Base-by-base conservation (phyloP, 2,329 filamentous ascomycete genomes). In the Alternaria triticimaculans region DNA sequence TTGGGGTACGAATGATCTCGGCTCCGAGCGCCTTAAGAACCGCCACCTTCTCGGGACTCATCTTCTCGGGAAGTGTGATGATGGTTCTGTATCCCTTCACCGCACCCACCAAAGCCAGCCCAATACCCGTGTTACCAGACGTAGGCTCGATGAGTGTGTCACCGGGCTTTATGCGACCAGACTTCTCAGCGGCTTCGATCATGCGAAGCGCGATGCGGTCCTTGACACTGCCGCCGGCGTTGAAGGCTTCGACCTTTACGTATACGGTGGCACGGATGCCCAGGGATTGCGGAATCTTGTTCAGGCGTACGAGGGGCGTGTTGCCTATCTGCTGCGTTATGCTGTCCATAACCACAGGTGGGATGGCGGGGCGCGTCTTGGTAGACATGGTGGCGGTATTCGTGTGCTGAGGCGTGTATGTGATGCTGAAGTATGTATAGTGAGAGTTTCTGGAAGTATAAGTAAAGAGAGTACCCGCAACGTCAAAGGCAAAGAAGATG, bases 41-140 rank as follows among this genome's bases (percentile, higher is more conserved):
- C 3, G 95, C 92, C 43, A 99, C 96, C 83, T 99, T 99, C 83
- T 99, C 96, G 51, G 94, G 92, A 2, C 94, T 97, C 96, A 99
- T 99, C 86, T 99, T 99, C 84, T 99, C 96, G 55, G 96, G 96
- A 49, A 99, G 88, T 11, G 96, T 99, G 81, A 99, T 99, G 82
- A 99, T 98, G 44, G 94, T 96, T 82, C 95, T 95, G 87, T 98
- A 99, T 70, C 94, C 95, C 85, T 97, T 98, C 76, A 99, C 92
- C 15, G 96, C 96, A 62, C 89, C 95, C 18, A 98, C 95, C 33
- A 99, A 89, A 26, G 96, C 96, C 44, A 99, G 87, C 21, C 96
- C 96, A 70, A 99, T 99, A 70, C 96, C 96, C 85, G 96, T 99
- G 81, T 99, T 99, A 59, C 96, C 96, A 77, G 93, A 97, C 51